A percentile compares a stretch with the other conserved stretches of the same genome.
Evolutionary conservation across 371 early-diverging fungal genomes (phyloP).

Genomic region (Mortierella sp.): DNA sequence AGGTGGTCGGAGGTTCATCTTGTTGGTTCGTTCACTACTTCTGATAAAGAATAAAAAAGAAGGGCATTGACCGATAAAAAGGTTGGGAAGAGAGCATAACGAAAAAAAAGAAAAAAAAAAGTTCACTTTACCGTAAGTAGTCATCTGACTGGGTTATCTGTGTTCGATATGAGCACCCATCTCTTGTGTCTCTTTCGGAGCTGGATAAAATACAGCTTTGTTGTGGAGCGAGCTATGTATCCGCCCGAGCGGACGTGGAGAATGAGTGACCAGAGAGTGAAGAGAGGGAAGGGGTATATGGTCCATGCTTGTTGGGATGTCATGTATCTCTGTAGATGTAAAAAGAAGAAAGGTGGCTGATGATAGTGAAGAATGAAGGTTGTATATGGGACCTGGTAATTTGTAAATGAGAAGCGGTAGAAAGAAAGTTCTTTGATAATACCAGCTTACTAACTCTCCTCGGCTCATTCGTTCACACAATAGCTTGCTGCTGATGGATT

Average conservation of each 20-base stretch:
- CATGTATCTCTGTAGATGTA: background rate
- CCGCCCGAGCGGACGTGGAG: background rate
- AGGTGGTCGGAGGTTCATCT: conserved; percentile 3
- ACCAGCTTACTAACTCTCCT: background rate
- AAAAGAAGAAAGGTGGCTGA: background rate
- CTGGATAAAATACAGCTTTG: background rate
- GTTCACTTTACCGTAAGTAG: conserved; percentile 1
- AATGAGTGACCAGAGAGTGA: background rate
- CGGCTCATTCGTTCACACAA: background rate
- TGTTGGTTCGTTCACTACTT: background rate
- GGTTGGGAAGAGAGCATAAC: background rate
- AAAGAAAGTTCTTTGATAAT: no score
- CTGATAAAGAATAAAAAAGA: background rate
- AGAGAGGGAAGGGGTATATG: background rate
- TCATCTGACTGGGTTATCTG: background rate
- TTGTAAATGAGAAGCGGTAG: background rate
- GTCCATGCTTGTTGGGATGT: background rate
- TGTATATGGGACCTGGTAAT: background rate
- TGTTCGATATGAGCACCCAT: background rate
- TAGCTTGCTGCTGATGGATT: conserved; percentile 54
- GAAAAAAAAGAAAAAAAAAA: background rate
- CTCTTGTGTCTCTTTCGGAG: background rate
- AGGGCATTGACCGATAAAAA: background rate
- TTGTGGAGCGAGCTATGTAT: background rate
- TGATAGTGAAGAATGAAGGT: background rate